Conservation (phyloP, 225 moss, liverwort and hornwort genomes). For the Anthoceros angustus region DNA sequence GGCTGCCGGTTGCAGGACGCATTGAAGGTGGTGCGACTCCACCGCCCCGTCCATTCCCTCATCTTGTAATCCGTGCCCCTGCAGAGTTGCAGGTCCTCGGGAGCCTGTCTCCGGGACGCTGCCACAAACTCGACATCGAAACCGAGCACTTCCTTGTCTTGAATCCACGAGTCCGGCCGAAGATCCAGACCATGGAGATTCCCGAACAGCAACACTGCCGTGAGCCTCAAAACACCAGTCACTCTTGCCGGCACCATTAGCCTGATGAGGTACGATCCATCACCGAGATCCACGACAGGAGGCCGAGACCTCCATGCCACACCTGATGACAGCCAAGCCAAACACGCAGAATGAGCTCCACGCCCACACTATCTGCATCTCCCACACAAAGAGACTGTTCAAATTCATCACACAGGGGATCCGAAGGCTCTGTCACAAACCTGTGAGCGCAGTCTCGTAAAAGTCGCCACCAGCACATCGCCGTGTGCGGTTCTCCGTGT, state of each 20-base stretch:
- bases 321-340: neutral
- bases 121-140: slow-evolving; percentile 19
- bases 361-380: neutral
- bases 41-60: slow-evolving; percentile 34
- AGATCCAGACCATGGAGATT: slow-evolving; percentile 21
- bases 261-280: slow-evolving; percentile 24
- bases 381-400: neutral
- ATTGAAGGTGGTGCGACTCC: slow-evolving; percentile 21
- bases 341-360: neutral
- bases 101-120: slow-evolving; percentile 16
- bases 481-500: slow-evolving; percentile 18
- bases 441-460: slow-evolving; percentile 31
- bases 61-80: slow-evolving; percentile 10
- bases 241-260: slow-evolving; percentile 16
- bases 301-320: slow-evolving; percentile 30
- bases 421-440: slow-evolving; percentile 5
- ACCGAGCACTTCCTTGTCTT: slow-evolving; percentile 12
- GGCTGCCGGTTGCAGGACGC: slow-evolving; percentile 11
- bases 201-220: slow-evolving; percentile 19
- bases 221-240: slow-evolving; percentile 15
- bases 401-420: neutral
- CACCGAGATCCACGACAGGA: slow-evolving; percentile 17
- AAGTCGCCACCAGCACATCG: slow-evolving; percentile 34
- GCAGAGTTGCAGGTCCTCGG: neutral
- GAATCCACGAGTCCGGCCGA: slow-evolving; percentile 13